A percentile compares a stretch with the other conserved stretches of the same genome.
These are phyloP conservation scores for Trichoderma pleuroti DNA, from an alignment of 2,329 filamentous ascomycete genomes.

Conservation along the genomic window DNA sequence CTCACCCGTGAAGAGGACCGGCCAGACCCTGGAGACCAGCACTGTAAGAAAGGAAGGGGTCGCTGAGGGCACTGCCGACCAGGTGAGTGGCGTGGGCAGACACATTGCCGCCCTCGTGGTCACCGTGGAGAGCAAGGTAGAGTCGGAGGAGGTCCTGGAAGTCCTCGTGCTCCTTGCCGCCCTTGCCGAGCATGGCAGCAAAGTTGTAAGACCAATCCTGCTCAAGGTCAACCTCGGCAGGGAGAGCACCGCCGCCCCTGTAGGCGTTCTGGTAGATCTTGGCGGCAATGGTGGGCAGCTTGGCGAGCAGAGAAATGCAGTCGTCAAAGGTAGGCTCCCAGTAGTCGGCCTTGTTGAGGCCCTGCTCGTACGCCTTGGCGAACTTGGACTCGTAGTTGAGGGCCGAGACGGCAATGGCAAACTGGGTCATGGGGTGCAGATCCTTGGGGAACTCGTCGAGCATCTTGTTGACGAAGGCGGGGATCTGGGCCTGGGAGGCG, in stretches of 20 bases:
- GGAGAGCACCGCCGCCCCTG: slow-evolving; percentile 68
- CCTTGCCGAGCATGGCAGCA: slow-evolving; percentile 90
- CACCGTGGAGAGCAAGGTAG: slow-evolving; percentile 93
- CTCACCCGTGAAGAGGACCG: slow-evolving; percentile 65
- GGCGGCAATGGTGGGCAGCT: slow-evolving; percentile 92
- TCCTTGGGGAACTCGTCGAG: slow-evolving; percentile 85
- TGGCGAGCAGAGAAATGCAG: slow-evolving; percentile 86
- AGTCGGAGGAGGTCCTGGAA: slow-evolving; percentile 94
- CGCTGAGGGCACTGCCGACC: slow-evolving; percentile 88
- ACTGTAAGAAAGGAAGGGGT: slow-evolving; percentile 93
- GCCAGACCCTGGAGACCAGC: slow-evolving; percentile 93
- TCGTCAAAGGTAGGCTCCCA: slow-evolving; percentile 99
- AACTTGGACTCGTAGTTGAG: slow-evolving; percentile 93
- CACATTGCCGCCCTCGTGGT: slow-evolving; percentile 97
- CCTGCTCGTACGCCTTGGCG: slow-evolving; percentile 86
- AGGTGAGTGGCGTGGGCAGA: slow-evolving; percentile 94
- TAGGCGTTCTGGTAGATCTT: slow-evolving; percentile 96
- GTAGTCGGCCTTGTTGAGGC: slow-evolving; percentile 92
- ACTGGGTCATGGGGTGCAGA: slow-evolving; percentile 97
- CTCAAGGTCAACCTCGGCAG: slow-evolving; percentile 70
- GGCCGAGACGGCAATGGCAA: slow-evolving; percentile 91
- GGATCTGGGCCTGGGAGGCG: slow-evolving; percentile 79
- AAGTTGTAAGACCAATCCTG: slow-evolving; percentile 99
- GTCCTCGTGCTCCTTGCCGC: slow-evolving; percentile 80
- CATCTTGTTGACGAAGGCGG: slow-evolving; percentile 79